Evolutionary conservation across 192 early-diverging fungal genomes (phyloP).

Genomic region (Coemansia sp.): DNA sequence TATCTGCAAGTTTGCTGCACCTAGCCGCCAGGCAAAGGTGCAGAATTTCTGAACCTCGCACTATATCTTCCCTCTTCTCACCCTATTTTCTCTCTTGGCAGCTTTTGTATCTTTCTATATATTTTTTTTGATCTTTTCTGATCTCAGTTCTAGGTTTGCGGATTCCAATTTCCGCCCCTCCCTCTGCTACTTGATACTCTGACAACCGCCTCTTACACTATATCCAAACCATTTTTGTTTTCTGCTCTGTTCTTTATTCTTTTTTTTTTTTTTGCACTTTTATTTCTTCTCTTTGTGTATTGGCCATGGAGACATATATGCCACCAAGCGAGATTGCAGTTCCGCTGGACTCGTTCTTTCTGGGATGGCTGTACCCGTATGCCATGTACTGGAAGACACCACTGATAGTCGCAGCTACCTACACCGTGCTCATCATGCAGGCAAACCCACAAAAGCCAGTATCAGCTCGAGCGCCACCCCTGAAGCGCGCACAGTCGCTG

Average conservation of each 20-base stretch:
- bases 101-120: neutral
- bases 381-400: constrained; percentile 75
- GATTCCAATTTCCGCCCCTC: neutral
- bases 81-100: neutral
- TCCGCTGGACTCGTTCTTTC: constrained; percentile 57
- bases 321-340: constrained; percentile 34
- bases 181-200: neutral
- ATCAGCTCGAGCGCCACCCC: neutral
- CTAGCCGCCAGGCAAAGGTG: neutral
- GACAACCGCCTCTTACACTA: neutral
- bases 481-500: constrained; percentile 28
- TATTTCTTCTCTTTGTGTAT: neutral
- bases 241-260: neutral
- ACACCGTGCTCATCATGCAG: constrained; percentile 48
- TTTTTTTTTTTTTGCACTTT: neutral
- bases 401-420: constrained; percentile 58
- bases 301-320: constrained; percentile 34
- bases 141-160: neutral
- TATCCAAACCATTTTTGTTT: neutral
- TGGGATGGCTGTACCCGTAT: constrained; percentile 69
- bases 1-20: neutral
- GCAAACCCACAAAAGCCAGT: constrained; percentile 37
- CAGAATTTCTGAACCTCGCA: neutral
- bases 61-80: neutral
- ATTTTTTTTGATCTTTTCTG: neutral